Evolutionary conservation across 2,329 filamentous ascomycete species (phyloP).

Genomic region (Cladophialophora bantiana): DNA sequence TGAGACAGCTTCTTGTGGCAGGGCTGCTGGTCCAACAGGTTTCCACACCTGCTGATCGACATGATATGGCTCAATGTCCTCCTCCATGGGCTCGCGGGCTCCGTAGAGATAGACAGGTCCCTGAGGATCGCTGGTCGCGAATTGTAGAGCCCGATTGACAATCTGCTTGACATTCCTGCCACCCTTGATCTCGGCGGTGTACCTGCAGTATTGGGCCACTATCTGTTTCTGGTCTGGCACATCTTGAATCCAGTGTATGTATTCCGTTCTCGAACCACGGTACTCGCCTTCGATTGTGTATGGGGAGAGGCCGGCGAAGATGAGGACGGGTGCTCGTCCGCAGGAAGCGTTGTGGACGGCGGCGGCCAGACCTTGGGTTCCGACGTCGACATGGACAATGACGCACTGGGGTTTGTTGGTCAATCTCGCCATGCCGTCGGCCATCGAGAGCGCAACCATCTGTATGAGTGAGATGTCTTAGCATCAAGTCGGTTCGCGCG

Average conservation of each 20-base stretch:
- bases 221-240: slow-evolving; percentile 83
- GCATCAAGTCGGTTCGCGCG: slow-evolving; percentile 1
- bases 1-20: slow-evolving; percentile 58
- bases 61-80: slow-evolving; percentile 76
- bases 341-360: slow-evolving; percentile 81
- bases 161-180: slow-evolving; percentile 88
- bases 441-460: slow-evolving; percentile 87
- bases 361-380: slow-evolving; percentile 77
- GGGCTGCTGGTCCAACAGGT: slow-evolving; percentile 70
- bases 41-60: slow-evolving; percentile 75
- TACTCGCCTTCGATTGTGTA: slow-evolving; percentile 80
- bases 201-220: slow-evolving; percentile 83
- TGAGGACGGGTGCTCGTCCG: slow-evolving; percentile 75
- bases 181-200: slow-evolving; percentile 81
- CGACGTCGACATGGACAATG: slow-evolving; percentile 81
- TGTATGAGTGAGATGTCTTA: slow-evolving; percentile 51
- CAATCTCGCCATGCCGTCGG: slow-evolving; percentile 77
- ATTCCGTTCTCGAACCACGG: slow-evolving; percentile 78
- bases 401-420: slow-evolving; percentile 77
- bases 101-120: slow-evolving; percentile 82
- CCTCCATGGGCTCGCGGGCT: slow-evolving; percentile 82
- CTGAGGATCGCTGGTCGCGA: slow-evolving; percentile 76
- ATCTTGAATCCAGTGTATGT: slow-evolving; percentile 87
- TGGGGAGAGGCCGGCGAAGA: slow-evolving; percentile 79
- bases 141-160: slow-evolving; percentile 83